phyloP scores from a whole-genome alignment of 2,329 filamentous ascomycete genomes.

The Aureobasidium sp. region DNA sequence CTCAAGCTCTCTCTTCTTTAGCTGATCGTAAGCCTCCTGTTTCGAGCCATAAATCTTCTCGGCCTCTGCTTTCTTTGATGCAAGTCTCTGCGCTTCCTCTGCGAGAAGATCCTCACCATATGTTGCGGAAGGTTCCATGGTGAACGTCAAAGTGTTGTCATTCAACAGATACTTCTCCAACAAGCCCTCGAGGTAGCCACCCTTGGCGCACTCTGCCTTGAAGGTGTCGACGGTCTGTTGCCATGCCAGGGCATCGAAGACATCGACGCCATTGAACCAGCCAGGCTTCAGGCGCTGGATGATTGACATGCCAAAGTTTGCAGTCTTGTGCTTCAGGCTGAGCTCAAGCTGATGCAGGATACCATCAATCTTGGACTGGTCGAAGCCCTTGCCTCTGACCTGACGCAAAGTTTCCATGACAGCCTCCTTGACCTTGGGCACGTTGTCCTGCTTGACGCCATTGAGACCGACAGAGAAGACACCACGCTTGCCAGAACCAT shows the following conservation, averaged over 20 bases:
- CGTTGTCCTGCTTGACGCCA: slow-evolving; percentile 76
- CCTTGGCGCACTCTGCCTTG: slow-evolving; percentile 65
- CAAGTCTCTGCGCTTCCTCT: slow-evolving; percentile 71
- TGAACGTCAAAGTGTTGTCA: slow-evolving; percentile 81
- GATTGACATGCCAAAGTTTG: slow-evolving; percentile 86
- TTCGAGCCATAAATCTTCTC: slow-evolving; percentile 62
- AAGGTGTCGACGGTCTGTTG: slow-evolving; percentile 82
- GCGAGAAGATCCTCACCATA: slow-evolving; percentile 67
- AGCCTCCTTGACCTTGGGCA: slow-evolving; percentile 66
- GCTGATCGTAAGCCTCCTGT: slow-evolving; percentile 61
- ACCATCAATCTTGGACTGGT: slow-evolving; percentile 83
- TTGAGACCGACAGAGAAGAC: slow-evolving; percentile 89
- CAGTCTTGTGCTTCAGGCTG: slow-evolving; percentile 91
- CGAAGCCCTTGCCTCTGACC: slow-evolving; percentile 70
- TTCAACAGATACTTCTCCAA: slow-evolving; percentile 87
- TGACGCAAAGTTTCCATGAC: slow-evolving; percentile 67
- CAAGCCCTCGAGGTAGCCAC: slow-evolving; percentile 73
- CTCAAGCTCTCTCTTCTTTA: slow-evolving; percentile 72
- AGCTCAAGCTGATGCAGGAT: slow-evolving; percentile 91
- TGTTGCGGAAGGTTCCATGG: slow-evolving; percentile 77
- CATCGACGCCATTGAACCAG: slow-evolving; percentile 94
- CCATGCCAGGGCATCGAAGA: slow-evolving; percentile 86
- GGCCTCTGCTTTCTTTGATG: slow-evolving; percentile 64
- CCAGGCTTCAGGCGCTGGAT: slow-evolving; percentile 81
- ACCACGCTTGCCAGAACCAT: slow-evolving; percentile 66